Conservation (phyloP, 305 asterid species). For the Coffea humblotiana region DNA sequence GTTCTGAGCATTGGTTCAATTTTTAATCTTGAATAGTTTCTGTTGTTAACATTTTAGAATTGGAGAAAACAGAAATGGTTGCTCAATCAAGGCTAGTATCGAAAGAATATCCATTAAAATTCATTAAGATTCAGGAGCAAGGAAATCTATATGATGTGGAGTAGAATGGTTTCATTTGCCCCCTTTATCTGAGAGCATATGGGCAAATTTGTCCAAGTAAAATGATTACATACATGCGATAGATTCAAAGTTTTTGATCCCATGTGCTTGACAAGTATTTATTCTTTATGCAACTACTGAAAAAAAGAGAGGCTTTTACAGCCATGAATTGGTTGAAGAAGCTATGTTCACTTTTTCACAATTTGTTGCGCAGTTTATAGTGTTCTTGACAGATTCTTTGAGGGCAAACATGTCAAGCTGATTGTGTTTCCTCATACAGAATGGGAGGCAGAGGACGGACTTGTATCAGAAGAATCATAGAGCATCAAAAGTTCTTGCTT, state of each 20-base stretch:
- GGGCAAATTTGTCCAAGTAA: not conserved
- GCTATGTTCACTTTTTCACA: not conserved
- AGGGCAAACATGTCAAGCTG: not conserved
- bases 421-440: constrained; percentile 39
- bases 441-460: constrained; percentile 34
- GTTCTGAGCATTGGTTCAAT: not conserved
- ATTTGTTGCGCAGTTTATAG: not conserved
- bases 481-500: constrained; percentile 44
- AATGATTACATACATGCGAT: not conserved
- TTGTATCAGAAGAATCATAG: constrained; percentile 20
- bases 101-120: not conserved
- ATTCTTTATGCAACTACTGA: not conserved
- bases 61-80: not conserved
- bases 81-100: not conserved
- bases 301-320: not conserved
- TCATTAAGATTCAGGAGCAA: not conserved
- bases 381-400: not conserved
- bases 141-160: not conserved
- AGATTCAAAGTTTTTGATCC: not conserved
- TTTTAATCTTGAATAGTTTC: not conserved
- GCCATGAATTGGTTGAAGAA: not conserved
- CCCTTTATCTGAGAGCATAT: not conserved
- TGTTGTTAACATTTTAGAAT: not conserved
- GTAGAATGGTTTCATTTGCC: not conserved
- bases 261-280: not conserved